A percentile compares a stretch with the other conserved stretches of the same genome.
These are phyloP conservation scores for Sarcomyxa edulis DNA, from an alignment of 768 basidiomycete species.

Conservation along the genomic window DNA sequence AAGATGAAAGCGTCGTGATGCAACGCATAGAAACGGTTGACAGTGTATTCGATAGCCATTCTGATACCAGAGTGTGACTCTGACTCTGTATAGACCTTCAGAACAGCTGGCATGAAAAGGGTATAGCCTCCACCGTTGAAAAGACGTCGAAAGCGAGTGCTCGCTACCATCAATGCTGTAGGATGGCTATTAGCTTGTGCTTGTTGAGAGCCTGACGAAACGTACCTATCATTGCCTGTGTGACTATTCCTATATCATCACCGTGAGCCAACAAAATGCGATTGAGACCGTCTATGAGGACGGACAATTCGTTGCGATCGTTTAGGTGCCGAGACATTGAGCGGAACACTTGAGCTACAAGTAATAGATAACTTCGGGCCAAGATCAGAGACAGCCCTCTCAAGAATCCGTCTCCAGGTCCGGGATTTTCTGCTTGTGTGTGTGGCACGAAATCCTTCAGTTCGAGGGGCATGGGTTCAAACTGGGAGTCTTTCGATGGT, in stretches of 20 bases:
- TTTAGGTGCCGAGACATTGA: slow-evolving; percentile 68
- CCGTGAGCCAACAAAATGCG: slow-evolving; percentile 63
- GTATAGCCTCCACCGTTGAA: slow-evolving; percentile 70
- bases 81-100: slow-evolving; percentile 66
- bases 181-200: slow-evolving; percentile 4
- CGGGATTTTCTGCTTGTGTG: neutral
- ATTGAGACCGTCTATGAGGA: slow-evolving; percentile 68
- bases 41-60: slow-evolving; percentile 64
- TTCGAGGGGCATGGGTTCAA: slow-evolving; percentile 27
- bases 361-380: slow-evolving; percentile 62
- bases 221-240: slow-evolving; percentile 68
- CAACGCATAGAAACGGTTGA: slow-evolving; percentile 67
- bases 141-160: slow-evolving; percentile 70
- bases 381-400: slow-evolving; percentile 53
- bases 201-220: slow-evolving; percentile 1
- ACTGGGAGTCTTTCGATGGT: slow-evolving; percentile 33
- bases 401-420: slow-evolving; percentile 18
- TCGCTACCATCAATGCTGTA: slow-evolving; percentile 67
- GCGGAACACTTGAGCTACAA: slow-evolving; percentile 66
- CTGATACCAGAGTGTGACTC: slow-evolving; percentile 53
- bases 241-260: slow-evolving; percentile 72
- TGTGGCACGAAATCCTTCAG: slow-evolving; percentile 43
- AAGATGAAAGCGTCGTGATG: slow-evolving; percentile 73
- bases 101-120: slow-evolving; percentile 67
- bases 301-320: slow-evolving; percentile 60